A percentile compares a stretch with the other conserved stretches of the same genome.
Conservation (phyloP, 2,329 filamentous ascomycete genomes). For the Elsinoe batatas region DNA sequence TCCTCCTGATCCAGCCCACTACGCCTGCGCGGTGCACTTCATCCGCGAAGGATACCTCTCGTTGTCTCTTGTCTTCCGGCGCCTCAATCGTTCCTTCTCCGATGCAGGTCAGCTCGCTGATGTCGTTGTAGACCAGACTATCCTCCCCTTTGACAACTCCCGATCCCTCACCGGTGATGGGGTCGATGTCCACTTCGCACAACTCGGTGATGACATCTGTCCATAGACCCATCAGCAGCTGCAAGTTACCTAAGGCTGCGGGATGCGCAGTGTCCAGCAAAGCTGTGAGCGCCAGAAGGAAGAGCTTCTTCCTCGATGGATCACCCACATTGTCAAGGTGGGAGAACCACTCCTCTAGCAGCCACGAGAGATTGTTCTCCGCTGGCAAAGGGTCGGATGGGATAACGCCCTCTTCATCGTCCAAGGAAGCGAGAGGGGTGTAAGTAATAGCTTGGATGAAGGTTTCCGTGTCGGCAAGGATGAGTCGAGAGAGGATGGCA, state of each 20-base stretch:
- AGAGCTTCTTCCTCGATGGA: constrained; percentile 58
- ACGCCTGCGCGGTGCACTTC: constrained; percentile 58
- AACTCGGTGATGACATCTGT: constrained; percentile 59
- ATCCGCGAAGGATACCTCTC: constrained; percentile 48
- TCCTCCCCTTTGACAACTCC: constrained; percentile 23
- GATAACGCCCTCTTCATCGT: constrained; percentile 14
- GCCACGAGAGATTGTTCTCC: constrained; percentile 35
- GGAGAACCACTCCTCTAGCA: constrained; percentile 54
- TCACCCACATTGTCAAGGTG: constrained; percentile 60
- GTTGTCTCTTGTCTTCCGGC: constrained; percentile 37
- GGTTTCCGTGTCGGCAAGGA: constrained; percentile 58
- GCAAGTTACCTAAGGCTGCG: constrained; percentile 40
- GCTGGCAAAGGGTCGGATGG: constrained; percentile 7
- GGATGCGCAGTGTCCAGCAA: constrained; percentile 54
- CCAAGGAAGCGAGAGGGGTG: neutral
- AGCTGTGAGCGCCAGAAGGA: constrained; percentile 61
- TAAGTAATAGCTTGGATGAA: constrained; percentile 46
- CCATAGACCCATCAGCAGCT: constrained; percentile 69
- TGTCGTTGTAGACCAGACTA: constrained; percentile 32
- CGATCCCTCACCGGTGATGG: constrained; percentile 20
- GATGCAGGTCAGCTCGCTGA: constrained; percentile 18
- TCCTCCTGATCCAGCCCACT: constrained; percentile 53
- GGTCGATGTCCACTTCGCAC: constrained; percentile 46
- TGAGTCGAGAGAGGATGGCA: constrained; percentile 67
- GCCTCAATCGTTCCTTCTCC: constrained; percentile 25